Evolutionary conservation across 345 rosid species (phyloP), one percentile per base, ranked within the genome.

Genomic region (Gynandropsis gynandra): DNA sequence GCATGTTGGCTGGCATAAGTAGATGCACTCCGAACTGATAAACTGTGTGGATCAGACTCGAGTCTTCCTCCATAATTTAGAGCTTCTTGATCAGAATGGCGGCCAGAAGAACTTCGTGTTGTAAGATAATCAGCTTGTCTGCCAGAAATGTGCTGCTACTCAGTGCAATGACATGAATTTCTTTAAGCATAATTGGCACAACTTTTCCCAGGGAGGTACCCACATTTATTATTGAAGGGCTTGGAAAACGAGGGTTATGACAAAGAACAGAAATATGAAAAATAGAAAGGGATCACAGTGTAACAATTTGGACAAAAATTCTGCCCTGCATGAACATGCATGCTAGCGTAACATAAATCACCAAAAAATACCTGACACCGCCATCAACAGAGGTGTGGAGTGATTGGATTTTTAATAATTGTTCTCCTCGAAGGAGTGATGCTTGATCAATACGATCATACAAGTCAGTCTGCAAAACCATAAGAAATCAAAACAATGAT

Each of bases 141-240:
- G 95, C 95, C 94, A 92, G 84, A 92, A 85, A 87, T 67, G 74
- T 54, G 71, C 68, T 76, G 81, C 80, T 64, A 72, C 96, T 87
- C 67, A 92, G 97, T 75, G 80, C 46, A 58, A 54, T 64, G 69
- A 57, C 42, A 53, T 47, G 24, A 32, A 27, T 55, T 49, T 50
- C 21, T 65, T 41, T 39, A 52, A 41, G 42, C 31, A 36, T 47
- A n/a, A 59, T 59, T 66, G 41, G 4, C 29, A 24, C 33, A 66
- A 53, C 50, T 47, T 53, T 47, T 0, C 6, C 47, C 29, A 24
- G 41, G 59, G 52, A 11, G 50, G 60, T 52, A 13, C 8, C 36
- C 9, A 9, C 44, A 38, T 32, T 44, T 65, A 40, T 19, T 24
- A 45, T 21, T 16, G 42, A 33, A 53, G 14, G 10, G 24, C 31